phyloP scores from a whole-genome alignment of 257 asterid species.

The Apocynum venetum region DNA sequence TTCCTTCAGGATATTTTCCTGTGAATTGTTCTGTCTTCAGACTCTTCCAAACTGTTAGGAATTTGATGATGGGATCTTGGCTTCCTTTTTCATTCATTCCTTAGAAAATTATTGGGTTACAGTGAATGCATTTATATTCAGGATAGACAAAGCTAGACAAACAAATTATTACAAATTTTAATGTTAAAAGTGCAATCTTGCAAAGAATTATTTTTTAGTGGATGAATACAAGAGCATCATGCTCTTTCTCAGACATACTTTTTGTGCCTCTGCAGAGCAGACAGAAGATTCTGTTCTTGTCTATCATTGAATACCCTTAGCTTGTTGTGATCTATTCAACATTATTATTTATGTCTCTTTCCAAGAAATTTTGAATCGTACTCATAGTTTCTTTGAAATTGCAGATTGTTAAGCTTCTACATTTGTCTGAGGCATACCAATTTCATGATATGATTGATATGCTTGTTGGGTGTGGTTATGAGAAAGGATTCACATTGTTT shows the following conservation, averaged over 20 bases:
- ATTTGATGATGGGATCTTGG: no score
- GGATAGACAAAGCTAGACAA: background rate
- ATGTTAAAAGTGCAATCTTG: background rate
- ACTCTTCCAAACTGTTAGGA: background rate
- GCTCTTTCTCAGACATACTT: background rate
- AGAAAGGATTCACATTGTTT: slow-evolving; percentile 83
- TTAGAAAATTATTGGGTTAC: background rate
- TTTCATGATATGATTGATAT: slow-evolving; percentile 92
- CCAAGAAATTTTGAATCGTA: background rate
- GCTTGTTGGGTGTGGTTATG: slow-evolving; percentile 94
- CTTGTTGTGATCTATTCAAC: background rate
- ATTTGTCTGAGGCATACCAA: slow-evolving; percentile 61
- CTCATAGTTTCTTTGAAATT: slow-evolving; percentile 16
- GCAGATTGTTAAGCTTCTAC: slow-evolving; percentile 73
- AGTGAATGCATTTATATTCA: background rate
- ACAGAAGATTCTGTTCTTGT: slow-evolving; percentile 4
- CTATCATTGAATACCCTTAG: background rate
- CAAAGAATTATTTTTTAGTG: background rate
- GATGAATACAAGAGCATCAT: background rate
- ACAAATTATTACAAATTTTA: background rate
- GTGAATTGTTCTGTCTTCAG: background rate
- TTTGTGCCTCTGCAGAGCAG: background rate
- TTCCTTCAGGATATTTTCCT: no score
- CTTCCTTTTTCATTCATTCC: background rate
- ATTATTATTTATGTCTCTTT: background rate